Conservation (phyloP, 805 yeast genomes). For the Wickerhamomyces sydowiorum region DNA sequence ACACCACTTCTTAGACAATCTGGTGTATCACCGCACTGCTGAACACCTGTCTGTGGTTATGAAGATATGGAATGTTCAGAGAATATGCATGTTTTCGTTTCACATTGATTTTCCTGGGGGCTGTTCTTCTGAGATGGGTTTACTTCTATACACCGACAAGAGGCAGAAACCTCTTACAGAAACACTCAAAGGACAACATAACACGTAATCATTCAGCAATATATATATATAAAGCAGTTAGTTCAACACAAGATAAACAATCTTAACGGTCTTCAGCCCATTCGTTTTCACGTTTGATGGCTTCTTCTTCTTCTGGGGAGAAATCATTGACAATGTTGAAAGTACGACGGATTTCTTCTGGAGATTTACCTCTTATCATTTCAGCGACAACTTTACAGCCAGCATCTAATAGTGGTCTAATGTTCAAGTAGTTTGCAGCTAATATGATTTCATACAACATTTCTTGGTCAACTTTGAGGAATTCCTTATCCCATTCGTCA, state of each 20-base stretch:
- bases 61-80: no score
- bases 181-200: no score
- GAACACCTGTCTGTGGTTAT: no score
- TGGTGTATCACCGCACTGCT: no score
- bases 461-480: slow-evolving; percentile 88
- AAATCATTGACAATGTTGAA: slow-evolving; percentile 79
- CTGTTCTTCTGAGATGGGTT: no score
- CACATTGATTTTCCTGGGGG: no score
- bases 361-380: slow-evolving; percentile 75
- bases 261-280: slow-evolving; percentile 84
- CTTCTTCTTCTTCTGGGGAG: slow-evolving; percentile 84
- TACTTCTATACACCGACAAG: no score
- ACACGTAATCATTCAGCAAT: background rate
- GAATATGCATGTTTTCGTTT: no score
- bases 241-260: background rate
- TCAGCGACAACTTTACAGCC: slow-evolving; percentile 82
- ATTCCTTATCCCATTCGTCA: slow-evolving; percentile 93
- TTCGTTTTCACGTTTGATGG: slow-evolving; percentile 80
- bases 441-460: slow-evolving; percentile 76
- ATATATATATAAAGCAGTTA: background rate
- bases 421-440: slow-evolving; percentile 77
- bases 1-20: no score
- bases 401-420: slow-evolving; percentile 67
- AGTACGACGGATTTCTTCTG: slow-evolving; percentile 75
- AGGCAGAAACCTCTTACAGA: no score